Evolutionary conservation across 2,329 filamentous ascomycete species (phyloP).

Genomic region (Ceratocystiopsis sp.): DNA sequence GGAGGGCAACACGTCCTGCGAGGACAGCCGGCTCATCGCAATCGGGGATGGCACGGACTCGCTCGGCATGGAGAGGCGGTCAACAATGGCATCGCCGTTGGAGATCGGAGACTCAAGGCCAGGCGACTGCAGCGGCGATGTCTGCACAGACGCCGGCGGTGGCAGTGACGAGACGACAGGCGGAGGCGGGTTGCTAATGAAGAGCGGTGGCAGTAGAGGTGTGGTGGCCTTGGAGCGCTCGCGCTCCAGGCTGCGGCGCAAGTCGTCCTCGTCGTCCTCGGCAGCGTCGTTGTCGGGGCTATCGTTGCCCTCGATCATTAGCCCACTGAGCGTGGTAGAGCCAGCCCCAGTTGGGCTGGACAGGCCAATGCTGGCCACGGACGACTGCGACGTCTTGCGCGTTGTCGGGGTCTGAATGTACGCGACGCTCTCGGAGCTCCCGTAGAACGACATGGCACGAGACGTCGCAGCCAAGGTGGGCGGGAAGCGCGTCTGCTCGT

Average conservation of each 20-base stretch:
- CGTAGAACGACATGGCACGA: constrained; percentile 40
- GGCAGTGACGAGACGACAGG: constrained; percentile 16
- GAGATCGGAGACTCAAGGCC: constrained; percentile 44
- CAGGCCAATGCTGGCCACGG: too few species aligned
- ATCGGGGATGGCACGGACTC: too few species aligned
- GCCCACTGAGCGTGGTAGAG: too few species aligned
- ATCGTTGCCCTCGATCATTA: not conserved
- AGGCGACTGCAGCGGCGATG: constrained; percentile 77
- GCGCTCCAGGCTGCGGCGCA: constrained; percentile 34
- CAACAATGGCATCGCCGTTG: not conserved
- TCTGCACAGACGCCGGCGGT: constrained; percentile 22
- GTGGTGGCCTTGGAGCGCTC: constrained; percentile 53
- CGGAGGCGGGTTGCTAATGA: constrained; percentile 30
- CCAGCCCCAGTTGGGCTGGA: too few species aligned
- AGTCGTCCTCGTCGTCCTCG: constrained; percentile 30
- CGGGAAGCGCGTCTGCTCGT: constrained; percentile 33
- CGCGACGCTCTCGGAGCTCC: constrained; percentile 38
- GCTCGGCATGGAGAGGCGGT: too few species aligned
- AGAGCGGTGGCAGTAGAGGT: constrained; percentile 67
- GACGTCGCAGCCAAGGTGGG: constrained; percentile 28
- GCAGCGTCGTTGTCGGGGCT: constrained; percentile 17
- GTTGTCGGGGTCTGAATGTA: not conserved
- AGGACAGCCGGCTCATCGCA: not conserved
- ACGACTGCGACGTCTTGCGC: too few species aligned
- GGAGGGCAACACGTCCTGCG: constrained; percentile 26